Percentiles rank a stretch among this genome's conserved stretches.
phyloP scores from a whole-genome alignment of 179 eudicot genomes.

The Sideroxylon spinosum region DNA sequence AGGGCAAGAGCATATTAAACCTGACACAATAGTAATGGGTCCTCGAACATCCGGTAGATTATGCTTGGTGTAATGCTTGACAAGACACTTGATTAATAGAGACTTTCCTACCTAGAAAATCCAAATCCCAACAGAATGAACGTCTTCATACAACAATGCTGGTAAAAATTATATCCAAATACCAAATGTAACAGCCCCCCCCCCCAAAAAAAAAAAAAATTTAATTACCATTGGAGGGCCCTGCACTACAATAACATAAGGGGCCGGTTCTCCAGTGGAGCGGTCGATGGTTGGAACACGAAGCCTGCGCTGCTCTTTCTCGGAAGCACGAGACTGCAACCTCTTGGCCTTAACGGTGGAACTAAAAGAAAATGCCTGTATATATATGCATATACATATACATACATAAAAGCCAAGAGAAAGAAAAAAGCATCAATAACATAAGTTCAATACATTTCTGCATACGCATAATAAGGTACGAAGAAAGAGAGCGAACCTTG shows the following conservation, averaged over 20 bases:
- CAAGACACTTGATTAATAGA: constrained; percentile 72
- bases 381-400: background rate
- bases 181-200: background rate
- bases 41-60: constrained; percentile 86
- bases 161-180: background rate
- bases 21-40: constrained; percentile 83
- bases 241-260: constrained; percentile 81
- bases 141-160: background rate
- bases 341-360: constrained; percentile 76
- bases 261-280: constrained; percentile 65
- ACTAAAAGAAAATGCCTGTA: constrained; percentile 73
- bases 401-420: background rate
- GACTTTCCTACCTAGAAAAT: constrained; percentile 78
- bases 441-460: background rate
- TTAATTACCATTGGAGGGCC: constrained; percentile 77
- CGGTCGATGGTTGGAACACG: constrained; percentile 78
- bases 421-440: no score
- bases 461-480: background rate
- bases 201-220: background rate
- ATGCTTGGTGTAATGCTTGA: constrained; percentile 85
- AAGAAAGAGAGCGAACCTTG: constrained; percentile 36
- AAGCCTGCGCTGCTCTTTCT: constrained; percentile 88
- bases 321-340: constrained; percentile 57
- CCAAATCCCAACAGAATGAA: background rate
- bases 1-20: constrained; percentile 20